Conservation (phyloP, 257 asterid species). For the Lantana camara region DNA sequence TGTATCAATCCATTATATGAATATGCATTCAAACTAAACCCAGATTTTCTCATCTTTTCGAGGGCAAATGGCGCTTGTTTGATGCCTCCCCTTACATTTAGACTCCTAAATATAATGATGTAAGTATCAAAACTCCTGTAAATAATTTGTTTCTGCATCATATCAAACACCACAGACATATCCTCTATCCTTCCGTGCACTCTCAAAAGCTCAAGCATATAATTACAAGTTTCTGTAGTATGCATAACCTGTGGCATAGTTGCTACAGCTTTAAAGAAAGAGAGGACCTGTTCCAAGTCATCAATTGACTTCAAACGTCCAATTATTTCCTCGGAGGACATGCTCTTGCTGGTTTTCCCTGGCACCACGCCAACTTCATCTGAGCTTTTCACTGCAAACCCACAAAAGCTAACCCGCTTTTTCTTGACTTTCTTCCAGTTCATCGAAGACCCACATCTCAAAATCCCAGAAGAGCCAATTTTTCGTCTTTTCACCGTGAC, state of each 20-base stretch:
- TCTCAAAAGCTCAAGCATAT: constrained; percentile 85
- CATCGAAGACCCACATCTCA: constrained; percentile 38
- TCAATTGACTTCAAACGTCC: constrained; percentile 58
- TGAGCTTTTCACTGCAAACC: constrained; percentile 50
- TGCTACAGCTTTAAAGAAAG: constrained; percentile 57
- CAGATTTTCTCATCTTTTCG: constrained; percentile 65
- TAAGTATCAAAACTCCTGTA: constrained; percentile 80
- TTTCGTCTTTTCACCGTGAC: constrained; percentile 41
- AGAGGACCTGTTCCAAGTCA: constrained; percentile 54
- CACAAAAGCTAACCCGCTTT: constrained; percentile 38
- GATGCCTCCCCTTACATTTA: constrained; percentile 73
- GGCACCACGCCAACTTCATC: constrained; percentile 42
- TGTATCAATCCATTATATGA: constrained; percentile 94
- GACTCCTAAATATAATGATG: constrained; percentile 70
- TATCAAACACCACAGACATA: constrained; percentile 81
- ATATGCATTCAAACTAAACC: constrained; percentile 81
- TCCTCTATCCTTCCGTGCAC: constrained; percentile 53
- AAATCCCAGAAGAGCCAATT: constrained; percentile 35
- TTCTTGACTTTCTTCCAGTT: constrained; percentile 49
- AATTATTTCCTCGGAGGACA: constrained; percentile 65
- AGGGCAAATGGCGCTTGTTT: constrained; percentile 73
- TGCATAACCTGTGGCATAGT: constrained; percentile 65
- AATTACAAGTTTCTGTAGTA: constrained; percentile 83
- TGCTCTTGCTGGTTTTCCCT: constrained; percentile 31
- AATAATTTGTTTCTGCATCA: constrained; percentile 87